A percentile compares a stretch with the other conserved stretches of the same genome.
Conservation (phyloP, 768 basidiomycete genomes). For the Macrolepiota albuminosa region DNA sequence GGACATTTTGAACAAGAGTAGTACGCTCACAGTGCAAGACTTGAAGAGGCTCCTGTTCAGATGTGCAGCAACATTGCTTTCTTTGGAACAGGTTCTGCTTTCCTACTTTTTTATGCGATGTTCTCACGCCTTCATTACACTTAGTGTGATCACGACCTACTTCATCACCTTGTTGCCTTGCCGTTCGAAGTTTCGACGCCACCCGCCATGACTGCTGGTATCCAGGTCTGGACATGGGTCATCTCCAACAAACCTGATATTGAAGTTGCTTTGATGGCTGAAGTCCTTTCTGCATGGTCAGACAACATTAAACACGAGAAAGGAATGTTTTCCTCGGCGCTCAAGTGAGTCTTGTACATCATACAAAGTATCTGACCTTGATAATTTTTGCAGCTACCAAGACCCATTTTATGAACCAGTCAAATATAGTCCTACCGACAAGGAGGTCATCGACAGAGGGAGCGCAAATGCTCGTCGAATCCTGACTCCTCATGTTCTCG, state of each 20-base stretch:
- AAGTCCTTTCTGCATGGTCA: constrained; percentile 86
- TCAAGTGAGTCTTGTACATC: constrained; percentile 60
- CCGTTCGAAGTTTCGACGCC: constrained; percentile 91
- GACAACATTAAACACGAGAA: constrained; percentile 69
- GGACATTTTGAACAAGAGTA: constrained; percentile 68
- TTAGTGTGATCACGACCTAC: constrained; percentile 79
- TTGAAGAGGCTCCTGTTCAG: constrained; percentile 83
- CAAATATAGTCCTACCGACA: constrained; percentile 87
- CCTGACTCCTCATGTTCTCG: constrained; percentile 76
- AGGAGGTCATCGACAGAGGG: constrained; percentile 72
- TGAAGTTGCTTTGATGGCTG: constrained; percentile 81
- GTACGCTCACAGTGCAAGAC: constrained; percentile 73
- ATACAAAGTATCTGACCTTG: not conserved
- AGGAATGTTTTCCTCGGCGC: constrained; percentile 76
- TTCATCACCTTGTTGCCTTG: constrained; percentile 82
- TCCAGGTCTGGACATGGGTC: constrained; percentile 96
- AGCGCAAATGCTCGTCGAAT: constrained; percentile 66
- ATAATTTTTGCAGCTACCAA: constrained; percentile 51
- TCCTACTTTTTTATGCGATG: not conserved
- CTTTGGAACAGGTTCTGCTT: constrained; percentile 49
- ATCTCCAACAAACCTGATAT: constrained; percentile 79
- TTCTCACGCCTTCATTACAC: not conserved
- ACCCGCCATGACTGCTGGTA: constrained; percentile 76
- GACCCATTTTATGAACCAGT: constrained; percentile 88
- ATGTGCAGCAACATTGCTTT: constrained; percentile 77